phyloP scores from a whole-genome alignment of 2,329 filamentous ascomycete genomes.

The Xylaria sp. region DNA sequence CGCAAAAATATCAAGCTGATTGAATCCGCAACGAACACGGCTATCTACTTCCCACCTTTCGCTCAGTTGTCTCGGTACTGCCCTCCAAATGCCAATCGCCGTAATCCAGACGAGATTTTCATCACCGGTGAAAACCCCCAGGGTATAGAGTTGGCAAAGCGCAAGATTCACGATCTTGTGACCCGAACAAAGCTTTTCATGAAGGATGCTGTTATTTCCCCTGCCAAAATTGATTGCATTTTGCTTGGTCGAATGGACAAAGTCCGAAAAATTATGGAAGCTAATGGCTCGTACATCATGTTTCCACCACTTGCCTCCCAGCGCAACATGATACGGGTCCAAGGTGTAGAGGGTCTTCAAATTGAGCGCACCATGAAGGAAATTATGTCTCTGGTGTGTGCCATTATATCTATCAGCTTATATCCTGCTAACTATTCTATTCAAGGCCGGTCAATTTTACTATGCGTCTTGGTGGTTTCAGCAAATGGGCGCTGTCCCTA shows the following conservation, averaged over 20 bases:
- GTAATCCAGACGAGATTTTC: slow-evolving; percentile 90
- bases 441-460: slow-evolving; percentile 93
- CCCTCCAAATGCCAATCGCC: slow-evolving; percentile 80
- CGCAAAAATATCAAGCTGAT: slow-evolving; percentile 98
- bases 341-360: slow-evolving; percentile 91
- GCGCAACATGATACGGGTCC: slow-evolving; percentile 85
- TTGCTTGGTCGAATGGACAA: slow-evolving; percentile 92
- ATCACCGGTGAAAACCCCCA: slow-evolving; percentile 91
- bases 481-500: slow-evolving; percentile 74
- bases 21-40: slow-evolving; percentile 93
- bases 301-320: slow-evolving; percentile 89
- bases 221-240: slow-evolving; percentile 95
- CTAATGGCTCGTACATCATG: slow-evolving; percentile 93
- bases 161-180: slow-evolving; percentile 88
- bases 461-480: slow-evolving; percentile 96
- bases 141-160: slow-evolving; percentile 87
- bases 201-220: slow-evolving; percentile 90
- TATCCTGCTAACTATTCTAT: slow-evolving; percentile 46
- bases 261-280: slow-evolving; percentile 96
- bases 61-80: slow-evolving; percentile 91
- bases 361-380: slow-evolving; percentile 95
- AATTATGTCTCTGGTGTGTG: slow-evolving; percentile 88
- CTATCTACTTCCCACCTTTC: slow-evolving; percentile 98
- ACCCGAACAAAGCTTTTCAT: slow-evolving; percentile 83
- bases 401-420: background rate